Base-by-base conservation (phyloP, 768 basidiomycete species). In the Lenzites betulinus region DNA sequence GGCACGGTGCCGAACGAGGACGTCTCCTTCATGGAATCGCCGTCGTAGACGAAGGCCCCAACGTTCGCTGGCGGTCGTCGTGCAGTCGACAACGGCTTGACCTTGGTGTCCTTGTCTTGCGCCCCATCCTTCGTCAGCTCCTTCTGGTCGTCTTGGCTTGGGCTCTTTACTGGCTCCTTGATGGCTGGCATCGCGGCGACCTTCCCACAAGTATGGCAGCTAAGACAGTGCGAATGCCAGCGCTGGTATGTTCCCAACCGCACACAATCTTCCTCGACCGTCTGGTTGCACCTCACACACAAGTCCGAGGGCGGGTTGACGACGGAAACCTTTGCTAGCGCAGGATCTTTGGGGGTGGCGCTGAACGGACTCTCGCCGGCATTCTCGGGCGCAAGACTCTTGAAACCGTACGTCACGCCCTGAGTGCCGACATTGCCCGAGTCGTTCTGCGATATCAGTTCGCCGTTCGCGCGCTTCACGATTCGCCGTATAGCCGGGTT, bases 211-310 rank as follows among this genome's bases (percentile, higher is more conserved):
- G 78, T 78, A 15, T 75, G 76, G 66, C 97, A 99, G 59, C 89
- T 86, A n/a, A 99, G 77, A 71, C 97, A 99, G 33, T 90, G 82
- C 1, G 93, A 92, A 75, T 99, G 97, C 97, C 97, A 98, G 47
- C 96, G 83, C 69, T 93, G 89, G 76, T 95, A 96, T n/a, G 94
- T 95, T 35, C 95, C 97, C 28, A 96, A 76, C 58, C 97, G 83
- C 46, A 93, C 91, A 69, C 97, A 98, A 65, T 98, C 97, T 72
- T 99, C 97, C 75, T 99, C 97, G 23, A 99, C 93, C 0, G 96
- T 96, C 63, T 86, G 78, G 43, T 83, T 82, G 73, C 97, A 99
- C 69, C 85, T 88, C 51, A 93, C 84, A 70, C 97, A 99, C 41
- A 95, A 83, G 76, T 99, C 97, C 18, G 90, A 91, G 7, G 92